phyloP scores from a whole-genome alignment of 495 filamentous ascomycete species.

The Aspergillus cavernicola region DNA sequence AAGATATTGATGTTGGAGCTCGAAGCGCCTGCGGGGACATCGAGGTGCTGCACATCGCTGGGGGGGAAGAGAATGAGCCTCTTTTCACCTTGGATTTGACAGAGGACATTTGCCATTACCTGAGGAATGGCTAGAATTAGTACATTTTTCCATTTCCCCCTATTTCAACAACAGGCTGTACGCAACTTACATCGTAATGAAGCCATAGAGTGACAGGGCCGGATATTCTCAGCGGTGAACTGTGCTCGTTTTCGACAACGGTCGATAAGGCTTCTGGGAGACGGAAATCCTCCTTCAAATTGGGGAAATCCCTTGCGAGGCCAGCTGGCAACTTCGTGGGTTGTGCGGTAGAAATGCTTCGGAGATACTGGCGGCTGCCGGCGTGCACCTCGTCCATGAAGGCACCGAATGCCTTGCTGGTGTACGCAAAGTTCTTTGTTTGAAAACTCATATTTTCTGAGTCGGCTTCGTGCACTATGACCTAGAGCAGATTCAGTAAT shows the following conservation, averaged over 20 bases:
- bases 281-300: conserved; percentile 63
- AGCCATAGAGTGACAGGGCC: conserved; percentile 87
- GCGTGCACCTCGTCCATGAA: conserved; percentile 60
- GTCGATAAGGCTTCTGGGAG: conserved; percentile 60
- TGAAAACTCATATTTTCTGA: conserved; percentile 72
- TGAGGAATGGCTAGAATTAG: conserved; percentile 16
- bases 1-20: conserved; percentile 77
- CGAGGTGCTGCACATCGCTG: conserved; percentile 62
- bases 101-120: conserved; percentile 89
- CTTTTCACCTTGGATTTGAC: conserved; percentile 71
- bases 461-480: conserved; percentile 66
- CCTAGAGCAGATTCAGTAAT: conserved; percentile 34
- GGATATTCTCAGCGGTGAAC: conserved; percentile 75
- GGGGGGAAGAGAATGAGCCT: conserved; percentile 75
- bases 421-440: conserved; percentile 76
- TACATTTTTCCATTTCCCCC: neutral
- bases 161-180: neutral
- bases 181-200: conserved; percentile 72
- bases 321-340: conserved; percentile 66
- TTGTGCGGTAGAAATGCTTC: conserved; percentile 64
- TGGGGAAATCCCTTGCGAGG: conserved; percentile 66
- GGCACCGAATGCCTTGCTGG: conserved; percentile 60
- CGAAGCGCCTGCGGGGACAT: conserved; percentile 71
- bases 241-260: conserved; percentile 64
- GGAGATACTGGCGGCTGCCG: conserved; percentile 71